Base-by-base conservation (phyloP, 495 filamentous ascomycete species). In the Clavariopsis aquatica region DNA sequence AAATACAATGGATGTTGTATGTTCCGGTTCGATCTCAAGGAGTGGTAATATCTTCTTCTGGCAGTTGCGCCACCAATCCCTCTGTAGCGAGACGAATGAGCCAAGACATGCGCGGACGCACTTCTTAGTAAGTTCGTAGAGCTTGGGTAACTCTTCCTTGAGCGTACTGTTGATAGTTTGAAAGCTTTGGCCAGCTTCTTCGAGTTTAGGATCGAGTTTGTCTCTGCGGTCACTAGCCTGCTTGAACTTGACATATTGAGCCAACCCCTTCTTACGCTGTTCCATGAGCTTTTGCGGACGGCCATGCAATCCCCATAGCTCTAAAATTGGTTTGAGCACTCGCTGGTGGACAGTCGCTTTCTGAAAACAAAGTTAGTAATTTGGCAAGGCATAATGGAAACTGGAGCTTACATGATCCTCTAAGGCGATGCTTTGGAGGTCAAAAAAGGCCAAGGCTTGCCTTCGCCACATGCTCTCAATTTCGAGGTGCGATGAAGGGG, bases 401-500 rank as follows among this genome's bases (percentile, higher is more conserved):
- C 4, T 2, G 17, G 13, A 17, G 82, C 91, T 84, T 77, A 95
- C 89, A 83, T 98, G 94, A 70, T 93, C 90, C 36, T 90, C 85
- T 24, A 98, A 78, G 13, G 87, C 87, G 46, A 88, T 82, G 24
- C 83, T 87, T 64, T 88, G 84, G 57, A 98, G 87, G 52, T 96
- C 93, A 66, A 87, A 82, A 75, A 94, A 88, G 19, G 87, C 86
- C 61, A 88, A 82, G 60, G 89, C 92, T 73, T 93, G 91, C 46
- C 85, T 88, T 38, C 87, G 89, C 93, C 93, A 98, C 73, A 92
- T 94, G 76, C 85, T 88, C 76, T 96, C 93, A 41, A 95, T 74
- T 73, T 98, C 92, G 0, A 89, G 83, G 77, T 89, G 85, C 34
- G 80, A 85, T 15, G 89, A 82, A 19, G 77, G 81, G 2, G 76